Evolutionary conservation across 352 stramenopile genomes (phyloP).

Genomic region (Phytophthora pini): DNA sequence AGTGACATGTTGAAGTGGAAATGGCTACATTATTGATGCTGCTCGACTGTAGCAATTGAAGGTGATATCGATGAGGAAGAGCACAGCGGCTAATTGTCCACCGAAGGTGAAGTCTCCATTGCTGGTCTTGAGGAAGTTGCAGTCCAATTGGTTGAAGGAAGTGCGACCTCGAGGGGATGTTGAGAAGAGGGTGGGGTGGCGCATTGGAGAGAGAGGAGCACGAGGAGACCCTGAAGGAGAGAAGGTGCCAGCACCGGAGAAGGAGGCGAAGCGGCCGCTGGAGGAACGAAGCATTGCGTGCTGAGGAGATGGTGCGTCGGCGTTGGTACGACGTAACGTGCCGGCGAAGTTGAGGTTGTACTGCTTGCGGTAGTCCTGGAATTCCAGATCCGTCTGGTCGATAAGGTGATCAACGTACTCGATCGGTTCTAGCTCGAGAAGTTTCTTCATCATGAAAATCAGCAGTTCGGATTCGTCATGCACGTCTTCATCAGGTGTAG

Average conservation of each 20-base stretch:
- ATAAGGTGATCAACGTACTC: conserved; percentile 57
- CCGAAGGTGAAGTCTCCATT: conserved; percentile 53
- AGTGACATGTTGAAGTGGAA: conserved; percentile 27
- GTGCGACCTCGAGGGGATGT: conserved; percentile 27
- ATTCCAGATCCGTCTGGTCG: conserved; percentile 45
- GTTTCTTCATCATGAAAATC: conserved; percentile 44
- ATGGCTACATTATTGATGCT: conserved; percentile 28
- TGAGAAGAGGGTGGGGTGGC: conserved; percentile 30
- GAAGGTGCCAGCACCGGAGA: conserved; percentile 35
- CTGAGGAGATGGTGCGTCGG: conserved; percentile 35
- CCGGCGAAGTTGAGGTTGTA: conserved; percentile 44
- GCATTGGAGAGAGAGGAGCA: conserved; percentile 13
- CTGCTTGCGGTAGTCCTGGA: conserved; percentile 47
- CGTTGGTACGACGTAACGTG: conserved; percentile 30
- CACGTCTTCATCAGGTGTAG: conserved; percentile 14
- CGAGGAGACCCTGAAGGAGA: conserved; percentile 21
- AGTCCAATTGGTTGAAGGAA: conserved; percentile 45
- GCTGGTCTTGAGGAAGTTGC: conserved; percentile 32
- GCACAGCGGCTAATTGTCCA: conserved; percentile 47
- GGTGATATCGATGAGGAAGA: conserved; percentile 47
- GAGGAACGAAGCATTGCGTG: conserved; percentile 27
- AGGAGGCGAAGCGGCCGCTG: conserved; percentile 49
- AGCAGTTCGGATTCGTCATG: conserved; percentile 36
- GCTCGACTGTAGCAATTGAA: background rate
- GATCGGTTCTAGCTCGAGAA: conserved; percentile 50